Base-by-base conservation (phyloP, 306 rosid species). In the Dryas alaskensis region DNA sequence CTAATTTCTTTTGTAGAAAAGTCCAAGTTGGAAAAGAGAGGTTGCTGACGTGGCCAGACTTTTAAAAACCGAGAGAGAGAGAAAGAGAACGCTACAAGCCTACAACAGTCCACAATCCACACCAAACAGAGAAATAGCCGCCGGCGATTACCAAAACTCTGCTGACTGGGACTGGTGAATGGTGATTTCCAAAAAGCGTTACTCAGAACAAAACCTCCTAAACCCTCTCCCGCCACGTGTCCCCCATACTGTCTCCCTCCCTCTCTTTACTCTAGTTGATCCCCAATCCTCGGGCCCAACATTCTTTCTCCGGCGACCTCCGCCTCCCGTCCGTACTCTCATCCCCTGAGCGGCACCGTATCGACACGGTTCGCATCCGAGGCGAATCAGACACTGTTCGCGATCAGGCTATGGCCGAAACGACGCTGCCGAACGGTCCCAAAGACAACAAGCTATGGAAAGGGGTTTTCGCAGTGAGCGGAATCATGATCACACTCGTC, bases 401-500 rank as follows among this genome's bases (percentile, higher is more conserved):
- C 31, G 42, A 39, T 67, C 71, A 72, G 75, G 75, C 49, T 43
- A 91, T 91, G 97, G 91, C 91, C 72, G 95, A 87, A 84, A 69
- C 85, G 73, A 42, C 86, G 47, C 65, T 83, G 50, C 39, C 76
- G 8, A 61, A 45, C 67, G 64, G 70, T 72, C 75, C 75, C 51
- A 68, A 75, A 64, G 88, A 86, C n/a, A 73, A 45, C 74, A 89
- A 70, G 84, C 63, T 87, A 1, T 84, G 84, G 87, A 89, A 91
- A 83, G 90, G 87, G 13, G 44, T 78, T 19, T 91, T 91, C 67
- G 92, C 96, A 3, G 92, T 94, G 43, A 31, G 87, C 3, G 98
- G 98, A 50, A 94, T 94, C 87, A 91, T 94, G 97, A 59, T 84
- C 69, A 94, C 97, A 8, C 97, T 94, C 53, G 98, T 94, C 74